Percentiles rank a stretch among this genome's conserved stretches.
These are phyloP conservation scores for Cadophora luteo-olivacea DNA, from an alignment of 2,329 filamentous ascomycete species.

Conservation along the genomic window DNA sequence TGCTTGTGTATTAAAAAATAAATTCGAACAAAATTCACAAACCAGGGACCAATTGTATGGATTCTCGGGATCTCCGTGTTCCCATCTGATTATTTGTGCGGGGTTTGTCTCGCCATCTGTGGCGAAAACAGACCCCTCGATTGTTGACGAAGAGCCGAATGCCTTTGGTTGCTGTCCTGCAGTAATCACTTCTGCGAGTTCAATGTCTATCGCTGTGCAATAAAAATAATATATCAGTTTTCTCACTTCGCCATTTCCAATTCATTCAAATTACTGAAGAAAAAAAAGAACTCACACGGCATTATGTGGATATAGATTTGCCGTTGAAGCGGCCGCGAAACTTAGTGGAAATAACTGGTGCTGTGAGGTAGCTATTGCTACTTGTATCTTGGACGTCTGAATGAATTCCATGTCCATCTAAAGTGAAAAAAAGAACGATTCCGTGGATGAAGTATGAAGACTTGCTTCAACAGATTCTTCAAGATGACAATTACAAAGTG, in stretches of 20 bases:
- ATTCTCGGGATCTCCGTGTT: neutral
- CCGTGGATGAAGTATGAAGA: neutral
- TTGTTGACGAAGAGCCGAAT: neutral
- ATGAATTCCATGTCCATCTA: neutral
- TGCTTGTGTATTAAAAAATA: neutral
- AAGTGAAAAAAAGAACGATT: neutral
- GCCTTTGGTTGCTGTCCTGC: neutral
- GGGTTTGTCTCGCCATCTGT: neutral
- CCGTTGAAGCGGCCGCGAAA: neutral
- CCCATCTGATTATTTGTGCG: conserved; percentile 4
- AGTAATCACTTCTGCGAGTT: neutral
- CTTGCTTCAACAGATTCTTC: neutral
- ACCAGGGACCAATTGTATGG: conserved; percentile 7
- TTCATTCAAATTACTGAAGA: too few relatives aligned
- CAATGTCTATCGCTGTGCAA: neutral
- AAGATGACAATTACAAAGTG: neutral
- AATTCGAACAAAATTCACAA: neutral
- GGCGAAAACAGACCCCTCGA: neutral
- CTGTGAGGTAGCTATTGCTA: neutral
- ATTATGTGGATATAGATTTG: neutral
- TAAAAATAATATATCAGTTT: neutral
- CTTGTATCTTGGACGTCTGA: neutral
- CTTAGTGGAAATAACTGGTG: neutral
- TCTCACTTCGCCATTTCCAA: too few relatives aligned
- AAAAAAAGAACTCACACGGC: neutral